phyloP scores from a whole-genome alignment of 805 yeast genomes.

The Candida montana region DNA sequence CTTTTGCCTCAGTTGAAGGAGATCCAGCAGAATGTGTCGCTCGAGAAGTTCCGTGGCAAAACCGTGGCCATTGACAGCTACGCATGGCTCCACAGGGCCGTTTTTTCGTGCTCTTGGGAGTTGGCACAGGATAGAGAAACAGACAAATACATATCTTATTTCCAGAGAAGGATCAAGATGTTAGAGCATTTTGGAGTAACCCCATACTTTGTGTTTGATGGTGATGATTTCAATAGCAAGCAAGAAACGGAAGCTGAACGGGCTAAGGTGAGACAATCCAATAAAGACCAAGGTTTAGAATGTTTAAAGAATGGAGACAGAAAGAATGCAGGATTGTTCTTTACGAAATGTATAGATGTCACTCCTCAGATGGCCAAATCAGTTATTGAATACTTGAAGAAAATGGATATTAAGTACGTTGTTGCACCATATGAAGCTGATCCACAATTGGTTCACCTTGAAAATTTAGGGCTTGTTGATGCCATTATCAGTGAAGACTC shows the following conservation, averaged over 20 bases:
- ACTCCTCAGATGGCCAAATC: slow-evolving; percentile 90
- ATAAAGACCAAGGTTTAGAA: slow-evolving; percentile 49
- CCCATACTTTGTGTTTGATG: slow-evolving; percentile 92
- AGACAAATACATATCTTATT: slow-evolving; percentile 61
- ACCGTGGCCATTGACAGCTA: slow-evolving; percentile 91
- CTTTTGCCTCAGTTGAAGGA: slow-evolving; percentile 73
- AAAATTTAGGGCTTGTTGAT: slow-evolving; percentile 64
- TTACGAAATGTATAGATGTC: slow-evolving; percentile 76
- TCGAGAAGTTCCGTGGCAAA: slow-evolving; percentile 62
- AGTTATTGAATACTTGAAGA: slow-evolving; percentile 65
- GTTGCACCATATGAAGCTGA: slow-evolving; percentile 99
- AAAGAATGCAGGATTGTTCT: slow-evolving; percentile 60
- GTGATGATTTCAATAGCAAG: slow-evolving; percentile 79
- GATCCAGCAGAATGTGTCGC: slow-evolving; percentile 54
- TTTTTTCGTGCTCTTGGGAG: slow-evolving; percentile 78
- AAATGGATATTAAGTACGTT: slow-evolving; percentile 54
- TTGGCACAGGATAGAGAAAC: slow-evolving; percentile 70
- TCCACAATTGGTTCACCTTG: slow-evolving; percentile 90
- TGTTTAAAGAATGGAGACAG: slow-evolving; percentile 47
- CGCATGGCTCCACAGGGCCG: slow-evolving; percentile 92
- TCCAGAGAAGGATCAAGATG: slow-evolving; percentile 62
- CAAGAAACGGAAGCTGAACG: slow-evolving; percentile 67
- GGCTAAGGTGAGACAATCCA: slow-evolving; percentile 48
- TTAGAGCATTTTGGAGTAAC: slow-evolving; percentile 58
- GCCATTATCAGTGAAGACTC: slow-evolving; percentile 94